Evolutionary conservation across 768 basidiomycete species (phyloP).

Genomic region (Suillus cothurnatus): DNA sequence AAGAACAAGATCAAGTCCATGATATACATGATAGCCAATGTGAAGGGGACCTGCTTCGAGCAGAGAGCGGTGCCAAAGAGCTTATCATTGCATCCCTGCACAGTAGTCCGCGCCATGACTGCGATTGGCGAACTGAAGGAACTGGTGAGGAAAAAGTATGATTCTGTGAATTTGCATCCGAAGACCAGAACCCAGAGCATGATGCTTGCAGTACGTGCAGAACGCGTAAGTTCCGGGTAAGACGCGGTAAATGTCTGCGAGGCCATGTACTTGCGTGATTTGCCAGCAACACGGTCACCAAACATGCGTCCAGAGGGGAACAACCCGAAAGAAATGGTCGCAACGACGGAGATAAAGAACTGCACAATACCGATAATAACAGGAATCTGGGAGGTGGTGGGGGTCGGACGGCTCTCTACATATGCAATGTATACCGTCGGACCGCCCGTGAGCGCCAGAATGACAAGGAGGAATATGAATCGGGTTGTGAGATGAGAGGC

Average conservation of each 20-base stretch:
- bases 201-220: conserved; percentile 82
- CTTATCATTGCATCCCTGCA: conserved; percentile 87
- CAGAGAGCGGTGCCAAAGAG: conserved; percentile 82
- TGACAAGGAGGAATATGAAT: conserved; percentile 86
- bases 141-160: conserved; percentile 96
- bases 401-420: conserved; percentile 64
- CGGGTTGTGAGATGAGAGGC: conserved; percentile 96
- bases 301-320: conserved; percentile 98
- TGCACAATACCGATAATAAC: conserved; percentile 93
- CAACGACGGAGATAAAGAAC: conserved; percentile 87
- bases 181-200: conserved; percentile 91
- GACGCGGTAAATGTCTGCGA: conserved; percentile 99
- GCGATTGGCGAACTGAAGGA: conserved; percentile 97
- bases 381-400: conserved; percentile 63
- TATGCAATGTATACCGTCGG: conserved; percentile 93
- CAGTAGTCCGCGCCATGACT: conserved; percentile 95
- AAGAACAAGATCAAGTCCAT: conserved; percentile 99
- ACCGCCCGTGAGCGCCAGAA: conserved; percentile 89
- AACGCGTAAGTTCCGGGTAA: conserved; percentile 76
- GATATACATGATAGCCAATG: conserved; percentile 96
- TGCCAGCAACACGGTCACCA: conserved; percentile 96
- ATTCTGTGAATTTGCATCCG: conserved; percentile 94
- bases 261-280: conserved; percentile 97
- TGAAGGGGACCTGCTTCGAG: conserved; percentile 91
- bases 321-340: conserved; percentile 80